phyloP scores from a whole-genome alignment of 2,329 filamentous ascomycete genomes.

The Allantophomopsis lycopodina region DNA sequence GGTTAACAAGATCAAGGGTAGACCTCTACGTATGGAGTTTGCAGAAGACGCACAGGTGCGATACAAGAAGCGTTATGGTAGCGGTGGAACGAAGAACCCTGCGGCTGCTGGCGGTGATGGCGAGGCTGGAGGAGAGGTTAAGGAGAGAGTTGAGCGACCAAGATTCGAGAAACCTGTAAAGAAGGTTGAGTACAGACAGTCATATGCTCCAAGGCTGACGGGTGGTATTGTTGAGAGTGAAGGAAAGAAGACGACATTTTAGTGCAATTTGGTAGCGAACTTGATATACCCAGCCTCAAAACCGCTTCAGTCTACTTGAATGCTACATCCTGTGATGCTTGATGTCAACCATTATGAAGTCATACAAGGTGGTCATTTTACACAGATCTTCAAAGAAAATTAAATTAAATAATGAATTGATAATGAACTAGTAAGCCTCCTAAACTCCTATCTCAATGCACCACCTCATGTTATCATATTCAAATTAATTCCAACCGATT shows the following conservation, averaged over 20 bases:
- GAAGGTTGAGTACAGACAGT: conserved; percentile 30
- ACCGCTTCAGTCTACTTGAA: too few species aligned
- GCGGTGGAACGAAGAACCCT: conserved; percentile 39
- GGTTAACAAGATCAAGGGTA: conserved; percentile 71
- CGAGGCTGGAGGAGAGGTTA: conserved; percentile 16
- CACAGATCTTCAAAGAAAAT: too few species aligned
- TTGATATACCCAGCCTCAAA: too few species aligned
- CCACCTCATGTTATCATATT: too few species aligned
- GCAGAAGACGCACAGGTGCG: conserved; percentile 80
- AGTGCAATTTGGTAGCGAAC: conserved; percentile 18
- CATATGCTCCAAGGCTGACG: conserved; percentile 48
- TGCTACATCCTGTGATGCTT: too few species aligned
- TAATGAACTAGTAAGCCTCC: too few species aligned
- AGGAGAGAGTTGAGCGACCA: conserved; percentile 28
- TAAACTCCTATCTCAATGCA: too few species aligned
- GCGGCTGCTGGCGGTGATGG: conserved; percentile 6
- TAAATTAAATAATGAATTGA: too few species aligned
- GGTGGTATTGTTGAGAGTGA: conserved; percentile 66
- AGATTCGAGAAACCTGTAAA: conserved; percentile 25
- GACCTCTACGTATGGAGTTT: conserved; percentile 77
- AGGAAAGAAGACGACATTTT: conserved; percentile 75
- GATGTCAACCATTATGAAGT: too few species aligned
- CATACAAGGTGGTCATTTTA: too few species aligned
- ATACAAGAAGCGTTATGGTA: conserved; percentile 90
- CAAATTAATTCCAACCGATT: too few species aligned